Conservation (phyloP, 129 eudicot species). For the Mikania micrantha region DNA sequence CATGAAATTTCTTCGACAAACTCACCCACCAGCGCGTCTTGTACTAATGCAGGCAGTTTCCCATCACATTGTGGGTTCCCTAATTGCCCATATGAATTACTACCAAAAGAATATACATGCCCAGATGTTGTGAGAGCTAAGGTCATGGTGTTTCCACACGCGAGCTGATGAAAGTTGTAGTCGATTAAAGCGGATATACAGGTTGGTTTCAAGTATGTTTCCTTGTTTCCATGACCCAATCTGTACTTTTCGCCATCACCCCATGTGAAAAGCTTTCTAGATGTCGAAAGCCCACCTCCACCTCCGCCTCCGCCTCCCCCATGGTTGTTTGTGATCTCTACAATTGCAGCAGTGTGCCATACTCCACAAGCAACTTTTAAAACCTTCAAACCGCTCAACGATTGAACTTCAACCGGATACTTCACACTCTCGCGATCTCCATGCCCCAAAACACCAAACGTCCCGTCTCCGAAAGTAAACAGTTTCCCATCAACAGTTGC, state of each 20-base stretch:
- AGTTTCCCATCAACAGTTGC: slow-evolving; percentile 36
- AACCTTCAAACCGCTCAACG: no score
- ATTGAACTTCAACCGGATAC: no score
- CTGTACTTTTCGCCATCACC: slow-evolving; percentile 81
- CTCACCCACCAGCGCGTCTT: slow-evolving; percentile 70
- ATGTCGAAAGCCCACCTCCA: slow-evolving; percentile 21
- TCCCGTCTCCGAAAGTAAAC: no score
- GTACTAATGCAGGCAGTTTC: slow-evolving; percentile 61
- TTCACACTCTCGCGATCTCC: slow-evolving; percentile 53
- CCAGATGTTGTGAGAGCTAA: slow-evolving; percentile 79
- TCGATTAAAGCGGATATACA: slow-evolving; percentile 57
- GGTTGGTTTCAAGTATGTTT: slow-evolving; percentile 51
- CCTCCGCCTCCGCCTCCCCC: no score
- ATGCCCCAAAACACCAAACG: slow-evolving; percentile 74
- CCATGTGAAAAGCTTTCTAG: slow-evolving; percentile 74
- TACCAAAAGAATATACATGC: slow-evolving; percentile 70
- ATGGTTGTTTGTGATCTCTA: no score
- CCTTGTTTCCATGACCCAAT: slow-evolving; percentile 71
- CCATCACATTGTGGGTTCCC: slow-evolving; percentile 74
- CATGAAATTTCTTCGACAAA: background rate
- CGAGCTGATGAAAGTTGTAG: slow-evolving; percentile 69
- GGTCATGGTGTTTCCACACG: slow-evolving; percentile 59
- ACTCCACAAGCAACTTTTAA: no score
- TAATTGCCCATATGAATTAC: slow-evolving; percentile 52
- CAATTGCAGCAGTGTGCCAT: no score